Percentiles rank a stretch among this genome's conserved stretches.
These are phyloP conservation scores for Nicotiana sylvestris DNA, from an alignment of 257 asterid species.

Conservation along the genomic window DNA sequence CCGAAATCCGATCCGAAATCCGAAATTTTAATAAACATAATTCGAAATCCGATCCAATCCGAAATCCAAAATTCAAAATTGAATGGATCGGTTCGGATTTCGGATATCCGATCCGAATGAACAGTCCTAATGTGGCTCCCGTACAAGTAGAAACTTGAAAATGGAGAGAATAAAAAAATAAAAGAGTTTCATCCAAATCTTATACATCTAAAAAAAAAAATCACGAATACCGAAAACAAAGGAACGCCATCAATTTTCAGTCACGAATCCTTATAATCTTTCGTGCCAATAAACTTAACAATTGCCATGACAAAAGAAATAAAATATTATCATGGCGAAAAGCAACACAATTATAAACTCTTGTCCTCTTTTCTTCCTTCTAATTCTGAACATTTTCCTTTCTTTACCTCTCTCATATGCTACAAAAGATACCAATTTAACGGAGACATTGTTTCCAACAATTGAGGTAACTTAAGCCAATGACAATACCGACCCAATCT, in stretches of 20 bases:
- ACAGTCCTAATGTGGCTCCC: no score
- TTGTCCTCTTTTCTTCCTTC: not conserved
- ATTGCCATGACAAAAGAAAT: not conserved
- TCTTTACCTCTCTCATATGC: not conserved
- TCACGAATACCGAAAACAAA: not conserved
- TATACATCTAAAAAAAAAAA: no score
- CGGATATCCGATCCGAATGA: no score
- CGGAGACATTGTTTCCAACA: not conserved
- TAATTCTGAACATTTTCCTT: not conserved
- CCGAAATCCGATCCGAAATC: no score
- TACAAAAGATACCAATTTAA: not conserved
- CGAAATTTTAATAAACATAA: no score
- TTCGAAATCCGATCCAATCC: no score
- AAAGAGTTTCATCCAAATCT: no score
- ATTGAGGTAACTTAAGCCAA: slow-evolving; percentile 23
- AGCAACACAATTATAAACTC: not conserved
- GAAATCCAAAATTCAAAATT: no score
- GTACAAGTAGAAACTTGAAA: no score
- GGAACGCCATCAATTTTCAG: not conserved
- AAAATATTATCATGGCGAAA: slow-evolving; percentile 1
- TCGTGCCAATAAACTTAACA: not conserved
- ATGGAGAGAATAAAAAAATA: no score
- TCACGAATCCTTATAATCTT: not conserved
- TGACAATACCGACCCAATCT: slow-evolving; percentile 8
- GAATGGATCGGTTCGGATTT: no score